Percentiles rank a stretch among this genome's conserved stretches.
Evolutionary conservation across 2,329 filamentous ascomycete species (phyloP).

Genomic region (Aciculosporium take): DNA sequence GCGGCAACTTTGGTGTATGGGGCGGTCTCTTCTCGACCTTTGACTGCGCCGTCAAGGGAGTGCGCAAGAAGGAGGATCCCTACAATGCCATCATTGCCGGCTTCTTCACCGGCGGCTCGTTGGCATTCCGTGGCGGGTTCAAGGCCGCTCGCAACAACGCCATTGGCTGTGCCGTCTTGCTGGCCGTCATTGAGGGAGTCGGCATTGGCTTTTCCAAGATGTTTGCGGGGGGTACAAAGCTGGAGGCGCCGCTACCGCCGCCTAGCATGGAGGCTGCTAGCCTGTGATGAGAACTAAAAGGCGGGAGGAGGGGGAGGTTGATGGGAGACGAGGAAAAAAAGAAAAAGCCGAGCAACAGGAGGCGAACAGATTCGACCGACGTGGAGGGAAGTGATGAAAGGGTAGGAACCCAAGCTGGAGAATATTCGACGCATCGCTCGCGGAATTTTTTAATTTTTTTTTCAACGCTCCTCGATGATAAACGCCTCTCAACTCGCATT

Average conservation of each 20-base stretch:
- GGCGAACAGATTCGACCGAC: neutral
- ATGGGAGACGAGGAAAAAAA: neutral
- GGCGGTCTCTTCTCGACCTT: conserved; percentile 91
- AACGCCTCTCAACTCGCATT: neutral
- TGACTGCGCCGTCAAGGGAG: conserved; percentile 90
- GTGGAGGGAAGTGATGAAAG: neutral
- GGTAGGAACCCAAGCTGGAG: neutral
- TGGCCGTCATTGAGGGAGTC: conserved; percentile 94
- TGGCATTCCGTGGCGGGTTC: conserved; percentile 82
- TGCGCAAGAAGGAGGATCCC: conserved; percentile 91
- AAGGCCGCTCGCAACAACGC: conserved; percentile 89
- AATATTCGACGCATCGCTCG: neutral
- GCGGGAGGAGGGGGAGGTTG: neutral
- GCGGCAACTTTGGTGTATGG: conserved; percentile 97
- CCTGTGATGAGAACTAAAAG: conserved; percentile 14
- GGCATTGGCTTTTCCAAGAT: conserved; percentile 91
- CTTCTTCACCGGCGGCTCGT: conserved; percentile 86
- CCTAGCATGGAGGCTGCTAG: conserved; percentile 17
- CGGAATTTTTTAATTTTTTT: neutral
- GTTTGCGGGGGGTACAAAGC: conserved; percentile 76
- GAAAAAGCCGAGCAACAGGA: neutral
- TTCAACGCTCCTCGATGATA: neutral
- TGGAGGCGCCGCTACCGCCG: conserved; percentile 43
- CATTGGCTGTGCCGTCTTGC: conserved; percentile 85
- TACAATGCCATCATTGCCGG: conserved; percentile 97